These are phyloP conservation scores for Neurospora cerealis DNA, from an alignment of 495 filamentous ascomycete genomes.

Conservation along the genomic window DNA sequence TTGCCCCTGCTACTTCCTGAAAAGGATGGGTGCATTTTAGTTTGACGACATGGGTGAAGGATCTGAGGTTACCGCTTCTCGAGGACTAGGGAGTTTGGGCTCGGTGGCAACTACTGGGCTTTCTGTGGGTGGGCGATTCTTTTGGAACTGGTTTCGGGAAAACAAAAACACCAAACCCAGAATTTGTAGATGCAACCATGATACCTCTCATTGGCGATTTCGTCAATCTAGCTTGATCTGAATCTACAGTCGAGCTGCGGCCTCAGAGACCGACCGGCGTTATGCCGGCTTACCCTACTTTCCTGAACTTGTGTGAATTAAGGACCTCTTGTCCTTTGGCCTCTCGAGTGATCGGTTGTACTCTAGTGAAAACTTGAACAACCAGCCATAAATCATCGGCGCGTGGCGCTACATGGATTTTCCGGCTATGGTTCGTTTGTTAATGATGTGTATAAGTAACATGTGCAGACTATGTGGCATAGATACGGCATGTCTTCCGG, in stretches of 20 bases:
- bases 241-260: conserved; percentile 43
- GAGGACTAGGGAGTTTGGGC: conserved; percentile 9
- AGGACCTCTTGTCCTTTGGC: neutral
- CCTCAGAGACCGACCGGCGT: conserved; percentile 55
- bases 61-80: conserved; percentile 13
- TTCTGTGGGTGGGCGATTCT: conserved; percentile 16
- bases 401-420: neutral
- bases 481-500: neutral
- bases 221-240: conserved; percentile 32
- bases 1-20: conserved; percentile 10
- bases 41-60: conserved; percentile 18
- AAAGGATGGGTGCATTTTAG: conserved; percentile 15
- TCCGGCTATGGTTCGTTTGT: neutral
- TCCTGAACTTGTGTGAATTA: conserved; percentile 5
- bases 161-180: neutral
- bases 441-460: no score
- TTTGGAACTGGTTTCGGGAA: neutral
- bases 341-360: neutral
- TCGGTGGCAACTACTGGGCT: conserved; percentile 1
- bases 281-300: conserved; percentile 42
- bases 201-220: conserved; percentile 20
- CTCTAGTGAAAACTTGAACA: neutral
- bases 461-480: neutral
- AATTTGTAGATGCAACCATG: conserved; percentile 15
- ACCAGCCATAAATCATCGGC: neutral